phyloP scores from a whole-genome alignment of 106 monocot genomes.

The Alisma plantagoaquatica region DNA sequence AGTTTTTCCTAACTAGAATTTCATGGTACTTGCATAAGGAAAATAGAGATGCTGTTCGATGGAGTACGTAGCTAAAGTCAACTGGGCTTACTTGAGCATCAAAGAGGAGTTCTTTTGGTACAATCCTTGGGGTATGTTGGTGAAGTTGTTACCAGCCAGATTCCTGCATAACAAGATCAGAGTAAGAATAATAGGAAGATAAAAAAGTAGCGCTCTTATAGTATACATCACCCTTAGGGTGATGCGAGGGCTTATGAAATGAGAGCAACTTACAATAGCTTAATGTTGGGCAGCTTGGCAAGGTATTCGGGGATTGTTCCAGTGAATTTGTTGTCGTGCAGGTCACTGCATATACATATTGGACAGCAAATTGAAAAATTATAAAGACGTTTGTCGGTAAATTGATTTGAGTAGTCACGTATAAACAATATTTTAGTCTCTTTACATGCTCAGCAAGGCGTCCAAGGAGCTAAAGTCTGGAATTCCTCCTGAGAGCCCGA shows the following conservation, averaged over 20 bases:
- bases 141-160: slow-evolving; percentile 4
- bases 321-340: not conserved
- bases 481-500: not conserved
- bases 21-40: too few species aligned
- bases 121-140: too few species aligned
- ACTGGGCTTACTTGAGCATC: too few species aligned
- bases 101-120: too few species aligned
- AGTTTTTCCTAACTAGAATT: too few species aligned
- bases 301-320: not conserved
- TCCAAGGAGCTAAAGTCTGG: not conserved
- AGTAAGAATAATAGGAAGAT: too few species aligned
- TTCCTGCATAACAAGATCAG: not conserved
- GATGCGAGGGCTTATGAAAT: not conserved
- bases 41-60: too few species aligned
- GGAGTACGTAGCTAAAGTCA: too few species aligned
- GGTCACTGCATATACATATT: not conserved
- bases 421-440: not conserved
- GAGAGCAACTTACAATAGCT: not conserved
- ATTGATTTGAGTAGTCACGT: not conserved
- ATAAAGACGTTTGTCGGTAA: not conserved
- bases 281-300: not conserved
- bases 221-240: not conserved
- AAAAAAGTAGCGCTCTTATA: too few species aligned
- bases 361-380: not conserved
- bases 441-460: not conserved